These are phyloP conservation scores for Arachis monticola DNA, from an alignment of 331 rosid species.

Conservation along the genomic window DNA sequence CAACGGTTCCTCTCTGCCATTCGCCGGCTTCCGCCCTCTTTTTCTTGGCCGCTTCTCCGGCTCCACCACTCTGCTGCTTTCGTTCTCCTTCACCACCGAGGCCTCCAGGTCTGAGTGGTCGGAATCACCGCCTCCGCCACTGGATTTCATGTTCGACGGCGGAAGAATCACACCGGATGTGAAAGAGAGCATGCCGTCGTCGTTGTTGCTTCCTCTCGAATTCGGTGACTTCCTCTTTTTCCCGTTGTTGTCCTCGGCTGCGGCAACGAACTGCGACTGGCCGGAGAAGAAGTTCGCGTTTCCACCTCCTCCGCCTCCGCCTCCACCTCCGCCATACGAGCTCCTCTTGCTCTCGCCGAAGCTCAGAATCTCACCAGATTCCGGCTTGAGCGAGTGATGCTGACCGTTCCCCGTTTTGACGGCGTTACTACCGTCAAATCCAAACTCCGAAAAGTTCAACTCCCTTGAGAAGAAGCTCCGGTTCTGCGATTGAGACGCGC, in stretches of 20 bases:
- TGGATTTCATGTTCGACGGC: slow-evolving; percentile 51
- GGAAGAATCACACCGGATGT: slow-evolving; percentile 79
- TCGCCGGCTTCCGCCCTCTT: slow-evolving; percentile 88
- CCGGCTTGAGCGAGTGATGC: slow-evolving; percentile 68
- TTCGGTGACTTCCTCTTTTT: slow-evolving; percentile 71
- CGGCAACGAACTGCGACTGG: slow-evolving; percentile 54
- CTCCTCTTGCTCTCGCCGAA: slow-evolving; percentile 69
- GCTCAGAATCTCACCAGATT: slow-evolving; percentile 79
- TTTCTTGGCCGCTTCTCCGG: slow-evolving; percentile 86
- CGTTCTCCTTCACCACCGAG: slow-evolving; percentile 71
- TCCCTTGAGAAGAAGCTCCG: slow-evolving; percentile 63
- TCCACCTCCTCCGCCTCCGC: background rate
- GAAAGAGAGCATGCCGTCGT: slow-evolving; percentile 87
- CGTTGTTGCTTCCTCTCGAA: slow-evolving; percentile 66
- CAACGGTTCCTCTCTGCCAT: slow-evolving; percentile 93
- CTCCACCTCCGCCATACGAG: slow-evolving; percentile 14
- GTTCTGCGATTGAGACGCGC: slow-evolving; percentile 37
- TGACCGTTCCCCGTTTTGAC: slow-evolving; percentile 37
- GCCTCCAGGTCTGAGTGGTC: slow-evolving; percentile 95
- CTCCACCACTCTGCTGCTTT: slow-evolving; percentile 69
- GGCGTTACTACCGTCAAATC: slow-evolving; percentile 16
- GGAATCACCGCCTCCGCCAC: slow-evolving; percentile 55
- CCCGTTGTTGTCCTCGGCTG: slow-evolving; percentile 50
- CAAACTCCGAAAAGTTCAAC: slow-evolving; percentile 61
- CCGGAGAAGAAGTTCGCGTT: slow-evolving; percentile 47